Evolutionary conservation across 2,329 filamentous ascomycete species (phyloP), one percentile per base, ranked within the genome.

Genomic region (Fusarium transvaalense): DNA sequence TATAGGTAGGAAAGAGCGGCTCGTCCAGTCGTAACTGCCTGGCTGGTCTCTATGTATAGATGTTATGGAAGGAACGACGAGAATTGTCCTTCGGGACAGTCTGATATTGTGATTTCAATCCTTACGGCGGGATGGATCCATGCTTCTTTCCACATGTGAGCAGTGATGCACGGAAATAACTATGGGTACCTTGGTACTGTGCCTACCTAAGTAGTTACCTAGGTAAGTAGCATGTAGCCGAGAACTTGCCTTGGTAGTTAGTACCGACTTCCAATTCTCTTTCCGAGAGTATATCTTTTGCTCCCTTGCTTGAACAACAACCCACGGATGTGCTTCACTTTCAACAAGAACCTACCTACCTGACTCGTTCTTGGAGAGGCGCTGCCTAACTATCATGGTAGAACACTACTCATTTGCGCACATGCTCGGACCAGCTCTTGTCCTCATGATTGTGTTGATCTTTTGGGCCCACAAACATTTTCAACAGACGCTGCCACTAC

Each of bases 401-500:
- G 68, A 70, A 27, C 17, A 17, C 13, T 31, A 47, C 51, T 50
- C 43, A 32, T 54, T 46, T 37, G 54, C 12, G 31, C n/a, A 48
- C 31, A 68, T 14, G 41, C 48, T 31, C 9, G 61, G 64, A 15
- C 23, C 72, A 34, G 41, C 34, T 17, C 32, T 74, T 41, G 14
- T 52, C 10, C 10, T 68, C 19, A 31, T 66, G n/a, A 19, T 56
- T 10, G 34, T 68, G 1, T 21, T 72, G 10, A 39, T 39, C 21
- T 19, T 57, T 19, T 32, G 63, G 35, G 37, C 42, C n/a, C 48
- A 61, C 27, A 55, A 56, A 55, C 50, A 51, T 50, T 47, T 35
- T n/a, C 62, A 50, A 21, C 51, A 38, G 19, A 35, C 45, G 12
- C 63, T 64, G 27, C 71, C 73, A n/a, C 48, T 74, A 1, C 74